These are phyloP conservation scores for Rhodotorula sp. DNA, from an alignment of 1,284 basidiomycete species.

Conservation along the genomic window DNA sequence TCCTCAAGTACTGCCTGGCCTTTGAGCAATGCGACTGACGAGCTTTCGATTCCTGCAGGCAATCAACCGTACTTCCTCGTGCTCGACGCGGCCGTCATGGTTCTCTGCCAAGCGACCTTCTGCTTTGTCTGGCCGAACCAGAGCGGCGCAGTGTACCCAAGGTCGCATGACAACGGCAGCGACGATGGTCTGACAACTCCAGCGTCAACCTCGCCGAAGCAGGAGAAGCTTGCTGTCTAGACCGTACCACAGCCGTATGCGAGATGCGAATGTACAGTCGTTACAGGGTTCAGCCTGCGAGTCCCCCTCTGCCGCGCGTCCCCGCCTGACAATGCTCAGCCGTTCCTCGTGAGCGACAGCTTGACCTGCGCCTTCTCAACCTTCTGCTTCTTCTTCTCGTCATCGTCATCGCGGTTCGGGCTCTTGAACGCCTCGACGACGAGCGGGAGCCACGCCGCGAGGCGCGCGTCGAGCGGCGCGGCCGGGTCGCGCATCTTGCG, in stretches of 20 bases:
- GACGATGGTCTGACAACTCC: not conserved
- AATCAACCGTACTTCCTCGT: conserved; percentile 29
- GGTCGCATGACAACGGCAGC: no score
- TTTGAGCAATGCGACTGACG: no score
- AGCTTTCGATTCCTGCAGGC: not conserved
- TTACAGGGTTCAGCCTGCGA: not conserved
- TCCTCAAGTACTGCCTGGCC: not conserved
- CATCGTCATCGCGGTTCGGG: conserved; percentile 17
- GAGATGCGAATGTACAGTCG: not conserved
- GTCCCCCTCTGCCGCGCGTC: not conserved
- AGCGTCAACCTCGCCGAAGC: no score
- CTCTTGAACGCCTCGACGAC: conserved; percentile 57
- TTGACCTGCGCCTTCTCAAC: conserved; percentile 21
- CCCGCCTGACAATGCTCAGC: not conserved
- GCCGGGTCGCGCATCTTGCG: conserved; percentile 57
- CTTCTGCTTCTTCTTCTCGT: conserved; percentile 23
- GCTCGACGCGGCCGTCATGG: conserved; percentile 34
- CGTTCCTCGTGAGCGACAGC: conserved; percentile 15
- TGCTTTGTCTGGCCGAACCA: conserved; percentile 11
- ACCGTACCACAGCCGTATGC: no score
- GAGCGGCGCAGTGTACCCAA: not conserved
- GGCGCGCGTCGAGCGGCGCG: conserved; percentile 62
- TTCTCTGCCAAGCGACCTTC: conserved; percentile 20
- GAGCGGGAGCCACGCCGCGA: conserved; percentile 69
- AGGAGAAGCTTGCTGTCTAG: no score